Evolutionary conservation across 495 filamentous ascomycete species (phyloP).

Genomic region (Penicillium alfredii): DNA sequence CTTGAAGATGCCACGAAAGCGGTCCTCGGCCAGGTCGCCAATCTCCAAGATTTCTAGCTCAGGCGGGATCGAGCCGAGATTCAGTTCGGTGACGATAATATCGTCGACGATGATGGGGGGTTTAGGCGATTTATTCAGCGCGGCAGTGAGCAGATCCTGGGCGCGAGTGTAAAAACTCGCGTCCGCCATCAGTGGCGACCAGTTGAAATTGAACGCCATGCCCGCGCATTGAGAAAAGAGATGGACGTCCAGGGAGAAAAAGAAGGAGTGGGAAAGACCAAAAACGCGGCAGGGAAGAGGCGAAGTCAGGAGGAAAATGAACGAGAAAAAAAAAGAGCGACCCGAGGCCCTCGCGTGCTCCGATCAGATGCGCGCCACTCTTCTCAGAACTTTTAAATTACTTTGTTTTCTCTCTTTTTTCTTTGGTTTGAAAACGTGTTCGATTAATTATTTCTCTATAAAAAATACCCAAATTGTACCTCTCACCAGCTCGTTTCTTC

Average conservation of each 20-base stretch:
- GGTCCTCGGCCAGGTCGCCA: conserved; percentile 91
- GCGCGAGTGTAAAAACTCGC: conserved; percentile 83
- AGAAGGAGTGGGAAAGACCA: conserved; percentile 3
- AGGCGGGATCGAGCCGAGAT: conserved; percentile 85
- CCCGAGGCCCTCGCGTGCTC: too few relatives aligned
- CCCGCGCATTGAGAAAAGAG: conserved; percentile 29
- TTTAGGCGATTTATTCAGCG: conserved; percentile 96
- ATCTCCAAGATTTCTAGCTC: conserved; percentile 96
- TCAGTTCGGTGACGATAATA: conserved; percentile 96
- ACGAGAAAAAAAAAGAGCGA: conserved; percentile 9
- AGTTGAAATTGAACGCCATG: conserved; percentile 99
- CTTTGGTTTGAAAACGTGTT: neutral
- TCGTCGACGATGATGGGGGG: conserved; percentile 99
- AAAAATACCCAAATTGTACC: too few relatives aligned
- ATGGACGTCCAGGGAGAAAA: neutral
- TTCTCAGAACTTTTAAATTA: too few relatives aligned
- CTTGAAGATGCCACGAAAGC: conserved; percentile 97
- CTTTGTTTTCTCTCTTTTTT: neutral
- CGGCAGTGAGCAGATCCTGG: conserved; percentile 87
- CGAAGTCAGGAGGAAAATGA: conserved; percentile 6
- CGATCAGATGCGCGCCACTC: too few relatives aligned
- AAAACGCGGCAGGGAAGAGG: conserved; percentile 3
- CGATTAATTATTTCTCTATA: neutral
- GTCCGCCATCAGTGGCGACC: conserved; percentile 95
- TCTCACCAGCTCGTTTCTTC: conserved; percentile 2